Percentiles rank a stretch among this genome's conserved stretches.
These are phyloP conservation scores for Fusarium nygamai DNA, from an alignment of 2,329 filamentous ascomycete species.

Conservation along the genomic window DNA sequence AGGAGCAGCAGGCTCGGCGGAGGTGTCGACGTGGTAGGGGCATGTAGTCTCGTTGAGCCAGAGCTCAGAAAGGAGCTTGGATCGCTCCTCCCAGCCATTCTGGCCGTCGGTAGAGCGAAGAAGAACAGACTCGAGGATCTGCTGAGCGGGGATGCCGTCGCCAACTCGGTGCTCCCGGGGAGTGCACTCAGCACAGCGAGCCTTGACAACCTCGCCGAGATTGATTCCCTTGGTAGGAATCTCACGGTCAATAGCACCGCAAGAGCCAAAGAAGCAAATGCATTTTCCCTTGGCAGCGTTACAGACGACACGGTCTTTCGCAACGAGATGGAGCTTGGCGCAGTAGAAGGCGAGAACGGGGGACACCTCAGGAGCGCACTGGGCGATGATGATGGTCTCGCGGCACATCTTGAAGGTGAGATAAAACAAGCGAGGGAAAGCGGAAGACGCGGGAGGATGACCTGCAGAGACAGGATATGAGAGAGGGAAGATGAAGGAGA, in stretches of 20 bases:
- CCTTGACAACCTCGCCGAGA: slow-evolving; percentile 9
- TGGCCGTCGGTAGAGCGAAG: slow-evolving; percentile 8
- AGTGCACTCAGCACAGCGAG: slow-evolving; percentile 30
- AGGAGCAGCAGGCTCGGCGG: too few relatives aligned
- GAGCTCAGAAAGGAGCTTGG: neutral
- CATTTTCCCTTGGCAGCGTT: slow-evolving; percentile 18
- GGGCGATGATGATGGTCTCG: slow-evolving; percentile 33
- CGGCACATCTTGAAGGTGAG: slow-evolving; percentile 35
- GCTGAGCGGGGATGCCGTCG: neutral
- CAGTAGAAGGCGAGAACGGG: slow-evolving; percentile 27
- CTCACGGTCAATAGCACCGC: slow-evolving; percentile 16
- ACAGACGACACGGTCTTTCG: slow-evolving; percentile 20
- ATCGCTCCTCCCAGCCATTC: neutral
- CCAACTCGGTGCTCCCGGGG: slow-evolving; percentile 25
- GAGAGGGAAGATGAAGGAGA: neutral
- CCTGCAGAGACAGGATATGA: neutral
- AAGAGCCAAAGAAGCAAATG: slow-evolving; percentile 41
- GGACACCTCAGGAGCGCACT: slow-evolving; percentile 26
- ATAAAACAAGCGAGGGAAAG: neutral
- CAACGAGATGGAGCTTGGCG: slow-evolving; percentile 40
- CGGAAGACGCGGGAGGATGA: neutral
- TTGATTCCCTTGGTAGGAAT: neutral
- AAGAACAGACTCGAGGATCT: slow-evolving; percentile 31
- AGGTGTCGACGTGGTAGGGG: slow-evolving; percentile 5
- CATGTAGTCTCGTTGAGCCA: slow-evolving; percentile 19